phyloP scores from a whole-genome alignment of 164 flowering plant species.

The Nymphaea thermarum region DNA sequence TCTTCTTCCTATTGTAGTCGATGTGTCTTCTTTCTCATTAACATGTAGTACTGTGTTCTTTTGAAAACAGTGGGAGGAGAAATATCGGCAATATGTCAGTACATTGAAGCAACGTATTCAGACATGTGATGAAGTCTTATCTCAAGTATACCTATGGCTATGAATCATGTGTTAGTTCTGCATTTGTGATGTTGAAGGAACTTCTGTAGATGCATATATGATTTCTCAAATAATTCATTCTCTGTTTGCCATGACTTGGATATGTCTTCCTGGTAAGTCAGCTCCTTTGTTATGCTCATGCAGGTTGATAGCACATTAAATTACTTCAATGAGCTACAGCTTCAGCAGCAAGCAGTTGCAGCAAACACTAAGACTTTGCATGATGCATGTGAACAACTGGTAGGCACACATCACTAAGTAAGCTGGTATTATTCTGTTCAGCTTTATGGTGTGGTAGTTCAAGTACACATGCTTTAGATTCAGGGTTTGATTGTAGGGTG shows the following conservation, averaged over 20 bases:
- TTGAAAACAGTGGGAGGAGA: constrained; percentile 71
- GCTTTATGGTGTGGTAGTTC: too few relatives aligned
- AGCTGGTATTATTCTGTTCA: too few relatives aligned
- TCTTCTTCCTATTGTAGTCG: not conserved
- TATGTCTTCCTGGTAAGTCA: not conserved
- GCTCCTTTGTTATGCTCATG: constrained; percentile 3
- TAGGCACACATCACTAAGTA: constrained; percentile 8
- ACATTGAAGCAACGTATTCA: constrained; percentile 73
- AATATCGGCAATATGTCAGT: constrained; percentile 81
- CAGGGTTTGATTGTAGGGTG: too few relatives aligned
- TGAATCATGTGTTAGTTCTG: not conserved
- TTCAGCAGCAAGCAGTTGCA: constrained; percentile 91
- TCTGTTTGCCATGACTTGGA: not conserved
- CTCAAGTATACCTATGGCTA: constrained; percentile 30
- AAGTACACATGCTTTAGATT: too few relatives aligned
- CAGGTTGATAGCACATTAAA: constrained; percentile 92
- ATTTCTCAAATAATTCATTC: not conserved
- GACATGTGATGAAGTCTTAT: constrained; percentile 81
- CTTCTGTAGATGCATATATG: not conserved
- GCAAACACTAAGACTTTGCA: constrained; percentile 94
- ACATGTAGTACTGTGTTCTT: not conserved
- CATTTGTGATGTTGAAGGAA: not conserved
- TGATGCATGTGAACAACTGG: constrained; percentile 97
- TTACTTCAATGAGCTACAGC: constrained; percentile 75
- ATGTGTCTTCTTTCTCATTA: constrained; percentile 16